Base-by-base conservation (phyloP, 2,329 filamentous ascomycete genomes). In the Chrysosporium queenslandicum region DNA sequence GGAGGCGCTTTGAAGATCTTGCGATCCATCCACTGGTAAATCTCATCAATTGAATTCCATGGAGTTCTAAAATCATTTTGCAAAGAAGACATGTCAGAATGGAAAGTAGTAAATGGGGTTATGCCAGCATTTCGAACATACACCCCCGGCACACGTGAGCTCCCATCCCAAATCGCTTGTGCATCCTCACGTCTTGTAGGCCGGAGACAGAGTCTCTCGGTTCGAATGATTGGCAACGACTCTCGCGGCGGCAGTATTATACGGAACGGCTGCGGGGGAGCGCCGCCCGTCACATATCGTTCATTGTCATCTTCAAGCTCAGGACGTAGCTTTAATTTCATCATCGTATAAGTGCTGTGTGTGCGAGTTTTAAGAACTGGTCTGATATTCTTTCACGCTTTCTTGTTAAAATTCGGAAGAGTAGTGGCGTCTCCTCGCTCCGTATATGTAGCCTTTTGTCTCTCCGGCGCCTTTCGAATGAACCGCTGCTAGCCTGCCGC, bases 1-100 rank as follows among this genome's bases (percentile, higher is more conserved):
- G 50, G 29, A 29, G 56, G 54, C 4, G 18, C 23, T 5, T 16
- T 43, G 43, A 55, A 55, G 4, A 36, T 50, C 47, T 56, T 56
- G 8, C 21, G 21, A 21, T 43, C 29, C 36, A 56, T 43, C 52
- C 54, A 54, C 32, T 39, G 37, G 29, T 49, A 27, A 18, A 34
- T 25, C 18, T 52, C 42, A 18, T 46, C 37, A 14, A 52, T 25
- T 36, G 32, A 4, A 14, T 40, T 11, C 39, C 37, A 40, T n/a
- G 40, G 12, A 7, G 18, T 25, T 12, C 30, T 29, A 25, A 3
- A 11, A 14, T 49, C 12, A 32, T 27, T 4, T 25, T 25, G 5
- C n/a, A n/a, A n/a, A n/a, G n/a, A n/a, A n/a, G n/a, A n/a, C n/a
- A n/a, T n/a, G n/a, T n/a, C n/a, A n/a, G n/a, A n/a, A n/a, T n/a